These are phyloP conservation scores for Saccharomyces hybrid DNA, from an alignment of 1,139 yeast genomes.

Conservation along the genomic window DNA sequence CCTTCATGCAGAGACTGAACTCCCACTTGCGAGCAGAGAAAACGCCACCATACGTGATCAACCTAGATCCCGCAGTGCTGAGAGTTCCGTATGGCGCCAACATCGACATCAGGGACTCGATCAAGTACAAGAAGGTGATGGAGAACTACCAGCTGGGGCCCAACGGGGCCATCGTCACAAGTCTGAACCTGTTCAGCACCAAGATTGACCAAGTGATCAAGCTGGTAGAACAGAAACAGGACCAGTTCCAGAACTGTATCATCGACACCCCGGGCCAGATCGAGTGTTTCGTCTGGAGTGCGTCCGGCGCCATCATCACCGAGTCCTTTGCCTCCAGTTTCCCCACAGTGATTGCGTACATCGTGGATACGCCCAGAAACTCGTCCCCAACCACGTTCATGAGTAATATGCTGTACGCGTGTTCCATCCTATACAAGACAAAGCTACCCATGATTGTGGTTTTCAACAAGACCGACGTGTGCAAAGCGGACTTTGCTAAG, in stretches of 20 bases:
- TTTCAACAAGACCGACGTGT: conserved; percentile 89
- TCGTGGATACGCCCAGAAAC: conserved; percentile 93
- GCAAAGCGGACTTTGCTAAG: conserved; percentile 76
- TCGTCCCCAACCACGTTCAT: conserved; percentile 93
- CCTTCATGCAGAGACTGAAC: conserved; percentile 91
- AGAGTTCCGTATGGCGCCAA: conserved; percentile 90
- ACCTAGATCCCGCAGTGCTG: conserved; percentile 92
- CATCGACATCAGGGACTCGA: conserved; percentile 93
- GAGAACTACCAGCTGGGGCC: conserved; percentile 90
- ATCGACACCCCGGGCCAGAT: conserved; percentile 98
- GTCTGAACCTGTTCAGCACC: conserved; percentile 84
- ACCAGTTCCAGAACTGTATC: conserved; percentile 60
- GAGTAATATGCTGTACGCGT: conserved; percentile 97
- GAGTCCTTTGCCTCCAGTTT: conserved; percentile 94
- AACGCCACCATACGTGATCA: conserved; percentile 76
- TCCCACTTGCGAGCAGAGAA: conserved; percentile 71
- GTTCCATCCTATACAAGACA: conserved; percentile 92
- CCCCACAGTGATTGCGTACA: conserved; percentile 92
- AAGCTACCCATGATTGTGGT: conserved; percentile 95
- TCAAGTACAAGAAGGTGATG: conserved; percentile 94
- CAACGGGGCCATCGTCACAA: conserved; percentile 96
- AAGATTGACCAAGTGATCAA: conserved; percentile 92
- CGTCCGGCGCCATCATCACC: conserved; percentile 92
- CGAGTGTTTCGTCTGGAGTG: conserved; percentile 95
- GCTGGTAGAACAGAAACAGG: conserved; percentile 74